Conservation (phyloP, 225 moss, liverwort and hornwort genomes). For the Bryum argenteum region DNA sequence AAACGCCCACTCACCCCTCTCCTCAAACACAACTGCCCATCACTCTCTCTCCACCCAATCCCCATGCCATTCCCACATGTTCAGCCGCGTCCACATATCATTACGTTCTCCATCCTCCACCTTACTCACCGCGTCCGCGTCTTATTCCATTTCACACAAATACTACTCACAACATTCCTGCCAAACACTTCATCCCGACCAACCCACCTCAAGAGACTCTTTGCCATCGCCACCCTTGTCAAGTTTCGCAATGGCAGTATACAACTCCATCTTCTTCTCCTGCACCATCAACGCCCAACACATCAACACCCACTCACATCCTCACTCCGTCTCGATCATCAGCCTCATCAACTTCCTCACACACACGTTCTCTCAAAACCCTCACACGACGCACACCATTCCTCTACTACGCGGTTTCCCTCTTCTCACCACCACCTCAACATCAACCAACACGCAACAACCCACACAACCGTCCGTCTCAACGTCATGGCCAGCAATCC, state of each 20-base stretch:
- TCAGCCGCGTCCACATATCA: not conserved
- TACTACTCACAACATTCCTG: not conserved
- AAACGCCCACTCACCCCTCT: not conserved
- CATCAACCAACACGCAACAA: not conserved
- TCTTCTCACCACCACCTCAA: not conserved
- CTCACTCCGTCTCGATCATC: not conserved
- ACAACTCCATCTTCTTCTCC: slow-evolving; percentile 89
- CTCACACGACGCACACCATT: not conserved
- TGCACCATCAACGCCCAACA: slow-evolving; percentile 26
- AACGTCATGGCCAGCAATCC: too few relatives aligned
- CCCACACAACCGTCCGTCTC: too few relatives aligned
- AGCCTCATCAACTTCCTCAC: not conserved
- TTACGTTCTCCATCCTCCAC: not conserved
- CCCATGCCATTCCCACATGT: not conserved
- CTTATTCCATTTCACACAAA: not conserved
- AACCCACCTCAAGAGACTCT: slow-evolving; percentile 71
- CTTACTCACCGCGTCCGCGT: not conserved
- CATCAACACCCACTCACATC: not conserved
- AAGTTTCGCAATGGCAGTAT: slow-evolving; percentile 82
- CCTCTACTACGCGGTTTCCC: not conserved
- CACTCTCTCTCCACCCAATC: slow-evolving; percentile 2
- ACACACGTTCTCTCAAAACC: too few relatives aligned
- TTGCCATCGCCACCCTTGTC: slow-evolving; percentile 81
- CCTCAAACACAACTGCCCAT: not conserved
- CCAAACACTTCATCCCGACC: not conserved